Evolutionary conservation across 192 early-diverging fungal species (phyloP), one percentile per base, ranked within the genome.

Genomic region (Spizellomyces sp.): DNA sequence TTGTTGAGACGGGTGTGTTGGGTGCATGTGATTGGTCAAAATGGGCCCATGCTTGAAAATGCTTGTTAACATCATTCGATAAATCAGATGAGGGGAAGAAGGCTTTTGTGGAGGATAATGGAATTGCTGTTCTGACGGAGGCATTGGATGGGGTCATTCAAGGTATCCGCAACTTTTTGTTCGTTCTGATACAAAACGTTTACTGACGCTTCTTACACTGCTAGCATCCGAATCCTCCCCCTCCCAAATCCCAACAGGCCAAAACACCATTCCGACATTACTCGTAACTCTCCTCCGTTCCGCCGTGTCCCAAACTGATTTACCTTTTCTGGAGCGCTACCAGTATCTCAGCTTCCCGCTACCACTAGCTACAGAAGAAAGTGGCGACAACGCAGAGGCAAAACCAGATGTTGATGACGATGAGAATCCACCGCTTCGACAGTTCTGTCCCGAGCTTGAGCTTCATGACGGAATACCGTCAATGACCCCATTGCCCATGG

Each of bases 241-340:
- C 65, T 64, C 67, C 43, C 63, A 78, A 8, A 45, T 79, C 7
- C 61, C 76, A 44, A 70, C 77, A 8, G 59, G 68, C 43, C 46
- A 64, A 5, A 81, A 76, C 73, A 70, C 81, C 4, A 59, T 83
- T 0, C 73, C 80, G 12, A 77, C 76, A 4, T 69, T 85, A 0
- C 72, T 85, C 7, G 67, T 85, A n/a, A 57, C 77, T 15, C 77
- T 79, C 12, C 69, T 85, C 14, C 74, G 84, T 0, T 59, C 74
- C 12, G 77, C 80, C 7, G 79, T 76, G 1, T 48, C 75, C 10
- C 76, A 75, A 75, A 61, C 76, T 7, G 84, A 85, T 48, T 66
- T 85, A 5, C 84, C 84, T 2, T 75, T 78, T 12, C 45, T 69
- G n/a, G 15, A 56, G 15, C 48, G 48, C 21, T 64, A 70, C 54